A percentile compares a stretch with the other conserved stretches of the same genome.
Conservation (phyloP, 352 stramenopile species). For the Phytophthora macrochlamydospora region DNA sequence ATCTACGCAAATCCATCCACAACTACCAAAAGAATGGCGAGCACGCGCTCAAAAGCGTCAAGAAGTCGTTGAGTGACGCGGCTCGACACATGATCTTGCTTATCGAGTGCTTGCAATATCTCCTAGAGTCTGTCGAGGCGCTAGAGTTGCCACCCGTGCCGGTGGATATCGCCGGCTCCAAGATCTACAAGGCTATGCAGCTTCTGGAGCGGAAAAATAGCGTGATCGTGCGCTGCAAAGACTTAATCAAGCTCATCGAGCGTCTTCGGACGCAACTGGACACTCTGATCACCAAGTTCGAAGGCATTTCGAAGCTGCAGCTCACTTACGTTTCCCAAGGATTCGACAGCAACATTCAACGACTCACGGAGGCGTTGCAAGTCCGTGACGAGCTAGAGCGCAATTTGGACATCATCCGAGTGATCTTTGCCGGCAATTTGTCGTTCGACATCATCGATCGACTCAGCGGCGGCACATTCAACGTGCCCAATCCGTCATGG, state of each 20-base stretch:
- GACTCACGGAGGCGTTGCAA: slow-evolving; percentile 77
- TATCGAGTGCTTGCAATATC: slow-evolving; percentile 96
- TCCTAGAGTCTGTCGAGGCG: slow-evolving; percentile 95
- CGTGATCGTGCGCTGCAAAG: slow-evolving; percentile 91
- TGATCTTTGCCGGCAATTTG: slow-evolving; percentile 93
- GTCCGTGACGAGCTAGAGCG: slow-evolving; percentile 59
- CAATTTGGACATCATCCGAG: slow-evolving; percentile 89
- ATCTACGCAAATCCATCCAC: slow-evolving; percentile 87
- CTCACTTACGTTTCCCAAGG: slow-evolving; percentile 88
- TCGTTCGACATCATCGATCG: slow-evolving; percentile 96
- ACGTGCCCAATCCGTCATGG: slow-evolving; percentile 89
- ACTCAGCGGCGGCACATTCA: slow-evolving; percentile 92
- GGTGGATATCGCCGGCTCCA: slow-evolving; percentile 50
- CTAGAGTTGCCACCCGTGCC: slow-evolving; percentile 67
- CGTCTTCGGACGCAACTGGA: slow-evolving; percentile 92
- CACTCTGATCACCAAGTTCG: slow-evolving; percentile 91
- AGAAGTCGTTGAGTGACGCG: slow-evolving; percentile 90
- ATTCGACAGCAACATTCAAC: slow-evolving; percentile 90
- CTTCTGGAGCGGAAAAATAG: slow-evolving; percentile 90
- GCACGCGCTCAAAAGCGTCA: slow-evolving; percentile 69
- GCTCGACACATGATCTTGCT: slow-evolving; percentile 95
- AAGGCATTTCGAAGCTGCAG: slow-evolving; percentile 89
- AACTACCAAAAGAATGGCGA: slow-evolving; percentile 86
- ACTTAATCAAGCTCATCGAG: slow-evolving; percentile 96
- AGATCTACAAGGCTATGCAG: slow-evolving; percentile 94